Percentiles rank a stretch among this genome's conserved stretches.
These are phyloP conservation scores for Alternaria sp. DNA, from an alignment of 2,329 filamentous ascomycete species.

Conservation along the genomic window DNA sequence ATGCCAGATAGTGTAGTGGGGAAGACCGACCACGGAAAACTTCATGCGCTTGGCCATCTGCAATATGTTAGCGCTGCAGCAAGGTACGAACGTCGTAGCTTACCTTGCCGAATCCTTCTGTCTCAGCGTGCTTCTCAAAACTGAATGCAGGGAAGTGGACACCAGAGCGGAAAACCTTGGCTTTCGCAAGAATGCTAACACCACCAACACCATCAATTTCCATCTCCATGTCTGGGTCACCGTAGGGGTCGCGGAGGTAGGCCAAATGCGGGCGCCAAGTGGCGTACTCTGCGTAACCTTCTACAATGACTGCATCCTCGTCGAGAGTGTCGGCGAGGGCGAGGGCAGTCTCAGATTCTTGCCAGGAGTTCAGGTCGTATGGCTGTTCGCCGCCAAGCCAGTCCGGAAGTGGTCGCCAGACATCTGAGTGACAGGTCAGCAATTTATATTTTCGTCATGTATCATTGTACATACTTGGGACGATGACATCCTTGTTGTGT, in stretches of 20 bases:
- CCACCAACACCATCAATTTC: slow-evolving; percentile 97
- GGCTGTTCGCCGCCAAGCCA: slow-evolving; percentile 99
- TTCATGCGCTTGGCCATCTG: slow-evolving; percentile 98
- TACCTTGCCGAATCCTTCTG: slow-evolving; percentile 98
- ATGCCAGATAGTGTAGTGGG: slow-evolving; percentile 99
- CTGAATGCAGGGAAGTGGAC: slow-evolving; percentile 98
- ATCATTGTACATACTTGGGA: slow-evolving; percentile 74
- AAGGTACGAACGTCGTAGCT: slow-evolving; percentile 22
- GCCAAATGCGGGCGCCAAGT: slow-evolving; percentile 98
- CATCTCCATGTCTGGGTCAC: slow-evolving; percentile 99
- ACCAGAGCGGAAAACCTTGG: slow-evolving; percentile 90
- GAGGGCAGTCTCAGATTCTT: slow-evolving; percentile 96
- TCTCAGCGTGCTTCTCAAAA: slow-evolving; percentile 98
- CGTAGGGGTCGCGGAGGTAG: slow-evolving; percentile 94
- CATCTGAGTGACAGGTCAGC: slow-evolving; percentile 60
- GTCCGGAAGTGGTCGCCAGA: slow-evolving; percentile 97
- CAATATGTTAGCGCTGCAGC: slow-evolving; percentile 33
- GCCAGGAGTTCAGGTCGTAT: slow-evolving; percentile 98
- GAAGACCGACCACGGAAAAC: slow-evolving; percentile 92
- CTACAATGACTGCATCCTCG: slow-evolving; percentile 97
- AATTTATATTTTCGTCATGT: neutral
- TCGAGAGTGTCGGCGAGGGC: slow-evolving; percentile 93
- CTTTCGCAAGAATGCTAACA: slow-evolving; percentile 96
- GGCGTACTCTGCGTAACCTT: slow-evolving; percentile 98
- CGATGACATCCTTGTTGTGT: slow-evolving; percentile 98